Conservation (phyloP, 768 basidiomycete species). For the Pleurotus sapidus region DNA sequence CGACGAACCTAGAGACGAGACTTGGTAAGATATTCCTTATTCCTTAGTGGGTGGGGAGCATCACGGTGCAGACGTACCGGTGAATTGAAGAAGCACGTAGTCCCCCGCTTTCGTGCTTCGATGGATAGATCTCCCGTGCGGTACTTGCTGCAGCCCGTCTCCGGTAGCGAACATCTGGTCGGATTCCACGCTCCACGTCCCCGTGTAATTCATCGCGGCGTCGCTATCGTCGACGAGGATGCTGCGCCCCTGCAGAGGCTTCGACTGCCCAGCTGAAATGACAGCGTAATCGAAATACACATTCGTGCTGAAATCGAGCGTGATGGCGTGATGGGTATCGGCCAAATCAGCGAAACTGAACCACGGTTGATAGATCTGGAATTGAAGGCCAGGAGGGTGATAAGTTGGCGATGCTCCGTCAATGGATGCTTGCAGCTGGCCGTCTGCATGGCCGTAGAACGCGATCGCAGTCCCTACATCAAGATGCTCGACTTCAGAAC, state of each 20-base stretch:
- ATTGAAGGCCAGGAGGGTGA: background rate
- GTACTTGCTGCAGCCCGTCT: slow-evolving; percentile 17
- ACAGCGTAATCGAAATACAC: slow-evolving; percentile 35
- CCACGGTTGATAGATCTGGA: background rate
- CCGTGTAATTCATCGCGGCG: slow-evolving; percentile 24
- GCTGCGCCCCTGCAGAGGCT: slow-evolving; percentile 28
- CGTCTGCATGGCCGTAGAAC: background rate
- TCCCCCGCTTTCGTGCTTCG: slow-evolving; percentile 35
- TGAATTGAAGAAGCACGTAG: slow-evolving; percentile 29
- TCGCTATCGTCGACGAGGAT: slow-evolving; percentile 37
- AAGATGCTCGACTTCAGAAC: background rate
- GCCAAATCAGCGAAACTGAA: slow-evolving; percentile 13
- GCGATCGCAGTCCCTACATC: slow-evolving; percentile 1
- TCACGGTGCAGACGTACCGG: slow-evolving; percentile 25
- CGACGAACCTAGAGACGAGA: slow-evolving; percentile 27
- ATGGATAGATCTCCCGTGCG: slow-evolving; percentile 24
- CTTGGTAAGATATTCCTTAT: too few relatives aligned
- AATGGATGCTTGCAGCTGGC: background rate
- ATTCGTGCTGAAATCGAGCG: slow-evolving; percentile 20
- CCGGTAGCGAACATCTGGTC: slow-evolving; percentile 23
- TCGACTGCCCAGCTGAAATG: slow-evolving; percentile 32
- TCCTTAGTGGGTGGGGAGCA: background rate
- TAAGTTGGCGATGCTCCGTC: background rate
- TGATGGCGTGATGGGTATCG: slow-evolving; percentile 35
- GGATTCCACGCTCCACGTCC: slow-evolving; percentile 26